Evolutionary conservation across 192 early-diverging fungal species (phyloP).

Genomic region (Cetraspora pellucida): DNA sequence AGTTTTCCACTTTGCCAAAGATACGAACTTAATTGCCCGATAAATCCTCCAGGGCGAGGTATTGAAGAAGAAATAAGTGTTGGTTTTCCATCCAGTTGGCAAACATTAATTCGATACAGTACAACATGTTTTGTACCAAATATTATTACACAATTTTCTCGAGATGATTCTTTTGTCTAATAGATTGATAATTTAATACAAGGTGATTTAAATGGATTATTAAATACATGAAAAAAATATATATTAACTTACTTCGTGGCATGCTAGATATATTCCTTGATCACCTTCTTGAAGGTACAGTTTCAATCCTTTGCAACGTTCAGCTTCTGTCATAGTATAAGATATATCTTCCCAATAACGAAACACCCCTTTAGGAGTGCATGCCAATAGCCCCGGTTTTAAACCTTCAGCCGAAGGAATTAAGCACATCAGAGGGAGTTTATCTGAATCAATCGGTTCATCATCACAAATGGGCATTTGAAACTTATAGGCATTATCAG

Average conservation of each 20-base stretch:
- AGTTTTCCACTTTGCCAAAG: conserved; percentile 13
- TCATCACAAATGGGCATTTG: conserved; percentile 10
- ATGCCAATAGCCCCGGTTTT: conserved; percentile 29
- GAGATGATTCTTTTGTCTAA: conserved; percentile 9
- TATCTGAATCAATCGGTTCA: neutral
- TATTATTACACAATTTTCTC: conserved; percentile 16
- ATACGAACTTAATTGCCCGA: conserved; percentile 4
- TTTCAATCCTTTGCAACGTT: conserved; percentile 12
- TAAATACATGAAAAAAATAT: neutral
- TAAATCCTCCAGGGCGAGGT: neutral
- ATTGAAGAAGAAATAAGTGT: conserved; percentile 10
- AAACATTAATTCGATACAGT: conserved; percentile 12
- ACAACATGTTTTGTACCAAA: neutral
- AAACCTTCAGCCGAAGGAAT: conserved; percentile 10
- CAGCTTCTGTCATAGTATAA: neutral
- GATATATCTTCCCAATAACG: conserved; percentile 35
- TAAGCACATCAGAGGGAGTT: conserved; percentile 28
- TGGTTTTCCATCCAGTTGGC: neutral
- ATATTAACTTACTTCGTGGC: conserved; percentile 18
- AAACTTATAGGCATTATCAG: neutral
- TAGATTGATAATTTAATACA: neutral
- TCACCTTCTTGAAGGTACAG: conserved; percentile 28
- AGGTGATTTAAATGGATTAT: no score
- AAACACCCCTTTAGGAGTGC: conserved; percentile 27
- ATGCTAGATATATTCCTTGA: conserved; percentile 8